Evolutionary conservation across 2,329 filamentous ascomycete species (phyloP), one percentile per base, ranked within the genome.

Genomic region (Alternaria brassicicola): DNA sequence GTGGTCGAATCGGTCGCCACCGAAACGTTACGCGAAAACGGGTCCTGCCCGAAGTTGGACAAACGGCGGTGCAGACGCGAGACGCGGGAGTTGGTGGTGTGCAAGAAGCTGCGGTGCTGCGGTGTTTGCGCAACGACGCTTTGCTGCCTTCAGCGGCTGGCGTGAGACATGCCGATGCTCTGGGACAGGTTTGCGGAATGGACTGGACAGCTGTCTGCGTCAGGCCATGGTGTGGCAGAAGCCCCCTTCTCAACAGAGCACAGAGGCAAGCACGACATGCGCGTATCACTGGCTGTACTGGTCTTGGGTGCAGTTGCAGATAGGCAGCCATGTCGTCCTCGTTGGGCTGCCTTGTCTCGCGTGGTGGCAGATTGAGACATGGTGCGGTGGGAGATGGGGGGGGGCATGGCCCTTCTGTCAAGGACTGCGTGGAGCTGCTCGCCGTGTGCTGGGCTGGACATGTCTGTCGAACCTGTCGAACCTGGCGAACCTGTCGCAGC

Each of bases 31-130:
- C 66, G 72, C 72, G 61, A 67, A 66, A 71, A 72, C 70, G 72
- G 70, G 63, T 49, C 48, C 48, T 56, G 62, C 57, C 61, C 36
- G 67, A 54, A 56, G 64, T 58, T 57, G 55, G 64, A 66, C 47
- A 64, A 74, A 75, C 71, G 73, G 71, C 58, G 68, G 60, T 71
- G 71, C 70, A 73, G 70, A 50, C 55, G 61, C 54, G 61, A 64
- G 65, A 65, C 61, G 31, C 25, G 39, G 47, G 46, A 42, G 52
- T 54, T 36, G 64, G 55, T 61, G 52, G 39, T 57, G 61, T 63
- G 47, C 49, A 51, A 50, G 55, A 61, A 61, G 51, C 36, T 58
- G 56, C 33, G 17, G 62, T 55, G 51, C 36, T 58, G 56, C 33
- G 17, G 62, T 55, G 55, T 36, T 35, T 38, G 56, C 38, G 56